Percentiles rank a stretch among this genome's conserved stretches.
These are phyloP conservation scores for Aspergillus felis DNA, from an alignment of 2,329 filamentous ascomycete species.

Conservation along the genomic window DNA sequence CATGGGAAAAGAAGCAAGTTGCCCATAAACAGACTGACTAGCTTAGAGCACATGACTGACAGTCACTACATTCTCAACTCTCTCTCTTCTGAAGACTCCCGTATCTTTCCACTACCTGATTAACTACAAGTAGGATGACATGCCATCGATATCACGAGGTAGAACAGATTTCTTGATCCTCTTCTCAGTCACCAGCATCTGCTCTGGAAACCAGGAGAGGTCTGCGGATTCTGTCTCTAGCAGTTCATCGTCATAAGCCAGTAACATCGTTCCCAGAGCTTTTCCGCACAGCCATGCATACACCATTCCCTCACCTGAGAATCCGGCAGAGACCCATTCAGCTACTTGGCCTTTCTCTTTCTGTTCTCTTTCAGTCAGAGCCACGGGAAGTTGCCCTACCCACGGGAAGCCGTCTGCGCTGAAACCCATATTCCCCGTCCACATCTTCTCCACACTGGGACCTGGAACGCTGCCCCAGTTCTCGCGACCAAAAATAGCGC, in stretches of 20 bases:
- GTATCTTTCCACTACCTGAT: background rate
- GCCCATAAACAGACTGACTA: too few relatives aligned
- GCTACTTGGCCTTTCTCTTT: slow-evolving; percentile 2
- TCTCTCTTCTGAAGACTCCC: background rate
- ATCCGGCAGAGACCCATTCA: slow-evolving; percentile 28
- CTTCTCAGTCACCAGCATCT: slow-evolving; percentile 25
- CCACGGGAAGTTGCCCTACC: slow-evolving; percentile 43
- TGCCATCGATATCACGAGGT: slow-evolving; percentile 4
- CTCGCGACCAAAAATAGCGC: slow-evolving; percentile 22
- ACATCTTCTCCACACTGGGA: slow-evolving; percentile 22
- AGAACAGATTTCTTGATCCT: slow-evolving; percentile 16
- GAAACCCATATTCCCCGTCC: slow-evolving; percentile 47
- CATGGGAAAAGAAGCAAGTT: slow-evolving; percentile 5
- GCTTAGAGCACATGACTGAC: background rate
- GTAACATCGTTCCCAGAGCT: slow-evolving; percentile 24
- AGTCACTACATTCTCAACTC: background rate
- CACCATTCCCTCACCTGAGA: slow-evolving; percentile 32
- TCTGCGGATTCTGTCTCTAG: slow-evolving; percentile 4
- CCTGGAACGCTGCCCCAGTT: slow-evolving; percentile 20
- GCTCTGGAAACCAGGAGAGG: slow-evolving; percentile 27
- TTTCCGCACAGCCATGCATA: slow-evolving; percentile 28
- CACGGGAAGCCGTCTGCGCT: slow-evolving; percentile 49
- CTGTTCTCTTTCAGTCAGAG: slow-evolving; percentile 8
- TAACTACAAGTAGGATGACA: background rate
- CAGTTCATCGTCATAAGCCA: slow-evolving; percentile 12